Conservation (phyloP, 805 yeast genomes). For the Schwanniomyces pseudopolymorphus region DNA sequence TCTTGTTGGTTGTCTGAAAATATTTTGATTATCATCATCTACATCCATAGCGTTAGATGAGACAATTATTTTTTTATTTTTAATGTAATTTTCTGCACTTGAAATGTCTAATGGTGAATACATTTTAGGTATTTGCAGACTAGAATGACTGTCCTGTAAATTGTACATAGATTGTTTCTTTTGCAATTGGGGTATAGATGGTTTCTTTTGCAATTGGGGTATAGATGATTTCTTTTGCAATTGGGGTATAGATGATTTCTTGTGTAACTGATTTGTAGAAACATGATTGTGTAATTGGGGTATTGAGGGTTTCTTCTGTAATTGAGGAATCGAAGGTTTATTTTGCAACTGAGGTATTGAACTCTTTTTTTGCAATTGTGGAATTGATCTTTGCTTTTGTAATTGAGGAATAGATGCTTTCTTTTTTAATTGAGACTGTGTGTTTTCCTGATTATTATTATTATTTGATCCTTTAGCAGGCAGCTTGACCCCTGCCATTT, state of each 20-base stretch:
- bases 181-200: slow-evolving; percentile 15
- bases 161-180: slow-evolving; percentile 3
- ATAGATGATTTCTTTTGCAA: slow-evolving; percentile 12
- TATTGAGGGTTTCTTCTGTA: slow-evolving; percentile 17
- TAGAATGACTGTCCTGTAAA: slow-evolving; percentile 15
- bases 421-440: slow-evolving; percentile 1
- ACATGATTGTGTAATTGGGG: slow-evolving; percentile 2
- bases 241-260: slow-evolving; percentile 11
- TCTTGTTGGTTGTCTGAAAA: neutral
- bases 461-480: slow-evolving; percentile 8
- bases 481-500: slow-evolving; percentile 34
- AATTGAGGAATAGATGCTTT: slow-evolving; percentile 7
- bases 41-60: neutral
- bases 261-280: slow-evolving; percentile 8
- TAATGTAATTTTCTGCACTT: neutral
- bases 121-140: slow-evolving; percentile 6
- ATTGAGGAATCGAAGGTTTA: slow-evolving; percentile 12
- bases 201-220: slow-evolving; percentile 17
- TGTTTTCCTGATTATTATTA: slow-evolving; percentile 1
- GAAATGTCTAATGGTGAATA: slow-evolving; percentile 9
- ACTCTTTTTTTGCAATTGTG: slow-evolving; percentile 10
- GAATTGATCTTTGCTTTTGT: slow-evolving; percentile 14
- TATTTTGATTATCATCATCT: neutral
- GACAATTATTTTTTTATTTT: neutral
- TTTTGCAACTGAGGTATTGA: slow-evolving; percentile 12